Evolutionary conservation across 148 eudicot species (phyloP), one percentile per base, ranked within the genome.

Genomic region (Selenicereus undatus): DNA sequence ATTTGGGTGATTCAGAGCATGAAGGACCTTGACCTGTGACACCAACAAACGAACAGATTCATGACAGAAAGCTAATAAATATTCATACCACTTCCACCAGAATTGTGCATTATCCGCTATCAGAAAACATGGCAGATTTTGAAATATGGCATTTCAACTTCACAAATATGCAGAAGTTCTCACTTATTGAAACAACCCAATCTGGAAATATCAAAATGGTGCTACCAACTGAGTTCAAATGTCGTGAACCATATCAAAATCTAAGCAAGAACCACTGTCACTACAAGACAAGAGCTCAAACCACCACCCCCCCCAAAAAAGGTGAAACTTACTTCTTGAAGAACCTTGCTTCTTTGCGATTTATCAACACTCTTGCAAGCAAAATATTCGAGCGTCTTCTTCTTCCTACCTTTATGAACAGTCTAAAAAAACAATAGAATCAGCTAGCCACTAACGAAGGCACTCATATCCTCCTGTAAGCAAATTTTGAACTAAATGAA

Each of bases 341-440:
- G 94, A 92, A 96, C 90, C 83, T 93, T 96, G 89, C 79, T 91
- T 89, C 88, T 86, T 42, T 93, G 97, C 11, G 94, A 86, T 82
- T 96, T 96, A 68, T 96, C 98, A 0, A 96, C 95, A 52, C 99
- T 92, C 85, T 96, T 96, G 32, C 93, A 83, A 0, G 97, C 99
- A 71, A 86, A 91, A 84, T 96, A 96, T 89, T 96, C 95, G 11
- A 96, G 90, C 2, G 97, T 87, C 83, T 93, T 90, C 95, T 93
- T 96, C 93, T 91, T 96, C 83, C 98, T 90, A 69, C 97, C 98
- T 82, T 96, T 96, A 51, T 96, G 92, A 52, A 96, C 98, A 77
- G 97, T 90, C 99, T 96, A 82, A 29, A 56, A 11, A 65, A 32
- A 64, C 24, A 1, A 45, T 26, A 77, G 42, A 74, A 13, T 48